Evolutionary conservation across 768 basidiomycete species (phyloP).

Genomic region (Phaffia australis): DNA sequence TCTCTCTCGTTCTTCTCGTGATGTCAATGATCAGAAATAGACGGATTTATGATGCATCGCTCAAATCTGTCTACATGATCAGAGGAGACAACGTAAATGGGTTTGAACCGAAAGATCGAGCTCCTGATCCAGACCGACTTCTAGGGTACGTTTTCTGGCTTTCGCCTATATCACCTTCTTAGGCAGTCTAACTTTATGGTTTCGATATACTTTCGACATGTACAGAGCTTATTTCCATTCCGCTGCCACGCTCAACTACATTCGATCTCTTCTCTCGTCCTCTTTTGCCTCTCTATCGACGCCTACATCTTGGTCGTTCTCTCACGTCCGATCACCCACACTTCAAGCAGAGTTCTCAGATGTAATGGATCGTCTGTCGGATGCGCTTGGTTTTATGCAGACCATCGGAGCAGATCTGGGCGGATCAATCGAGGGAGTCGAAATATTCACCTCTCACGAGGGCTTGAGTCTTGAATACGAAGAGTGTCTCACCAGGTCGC

Average conservation of each 20-base stretch:
- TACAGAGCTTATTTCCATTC: conserved; percentile 91
- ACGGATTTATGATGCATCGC: background rate
- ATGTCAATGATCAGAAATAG: background rate
- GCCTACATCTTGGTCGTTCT: conserved; percentile 81
- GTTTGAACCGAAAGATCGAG: conserved; percentile 58
- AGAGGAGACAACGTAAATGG: conserved; percentile 98
- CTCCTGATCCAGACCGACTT: conserved; percentile 79
- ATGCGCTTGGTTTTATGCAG: conserved; percentile 84
- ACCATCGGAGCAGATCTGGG: conserved; percentile 64
- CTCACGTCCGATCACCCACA: conserved; percentile 74
- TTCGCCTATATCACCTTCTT: background rate
- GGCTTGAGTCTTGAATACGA: conserved; percentile 88
- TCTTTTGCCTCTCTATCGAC: conserved; percentile 89
- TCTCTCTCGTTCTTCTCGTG: background rate
- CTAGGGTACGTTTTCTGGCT: conserved; percentile 48
- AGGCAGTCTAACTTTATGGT: background rate
- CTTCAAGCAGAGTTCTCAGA: conserved; percentile 64
- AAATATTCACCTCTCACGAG: conserved; percentile 55
- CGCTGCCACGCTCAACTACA: conserved; percentile 79
- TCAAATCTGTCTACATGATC: conserved; percentile 6
- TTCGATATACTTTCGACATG: conserved; percentile 1
- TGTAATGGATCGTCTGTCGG: conserved; percentile 71
- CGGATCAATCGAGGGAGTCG: conserved; percentile 44
- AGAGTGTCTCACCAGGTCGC: conserved; percentile 65
- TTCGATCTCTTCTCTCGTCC: conserved; percentile 75